Evolutionary conservation across 2,329 filamentous ascomycete genomes (phyloP).

Genomic region (Colletotrichum lindemuthianum): DNA sequence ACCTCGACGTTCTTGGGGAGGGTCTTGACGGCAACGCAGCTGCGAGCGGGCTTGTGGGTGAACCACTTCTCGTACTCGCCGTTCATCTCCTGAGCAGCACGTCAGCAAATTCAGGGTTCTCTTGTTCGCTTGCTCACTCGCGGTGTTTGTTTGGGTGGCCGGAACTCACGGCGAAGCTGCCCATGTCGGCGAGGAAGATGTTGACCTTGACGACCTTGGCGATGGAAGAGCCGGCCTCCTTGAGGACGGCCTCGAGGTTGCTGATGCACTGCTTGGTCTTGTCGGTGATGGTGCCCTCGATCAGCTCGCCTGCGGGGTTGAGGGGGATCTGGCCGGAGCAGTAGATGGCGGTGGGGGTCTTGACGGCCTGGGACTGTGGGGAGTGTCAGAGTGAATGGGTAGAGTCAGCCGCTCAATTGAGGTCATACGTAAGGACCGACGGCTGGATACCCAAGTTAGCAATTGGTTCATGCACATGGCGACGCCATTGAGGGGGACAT

Average conservation of each 20-base stretch:
- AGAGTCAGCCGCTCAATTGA: not conserved
- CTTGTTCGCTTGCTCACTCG: no score
- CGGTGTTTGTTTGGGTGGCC: no score
- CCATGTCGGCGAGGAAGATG: conserved; percentile 93
- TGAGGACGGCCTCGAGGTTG: conserved; percentile 86
- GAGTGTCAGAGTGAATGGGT: conserved; percentile 30
- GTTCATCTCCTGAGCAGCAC: conserved; percentile 74
- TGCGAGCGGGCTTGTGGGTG: conserved; percentile 84
- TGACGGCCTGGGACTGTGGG: conserved; percentile 71
- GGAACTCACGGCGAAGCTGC: conserved; percentile 73
- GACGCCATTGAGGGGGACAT: conserved; percentile 44
- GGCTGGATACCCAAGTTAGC: conserved; percentile 50
- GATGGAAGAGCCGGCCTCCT: conserved; percentile 81
- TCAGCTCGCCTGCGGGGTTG: conserved; percentile 63
- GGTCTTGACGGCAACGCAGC: conserved; percentile 90
- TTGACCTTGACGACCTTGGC: conserved; percentile 88
- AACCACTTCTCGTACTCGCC: conserved; percentile 86
- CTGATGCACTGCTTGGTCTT: conserved; percentile 72
- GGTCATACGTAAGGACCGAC: conserved; percentile 70
- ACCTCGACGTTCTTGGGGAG: conserved; percentile 87
- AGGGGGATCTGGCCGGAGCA: conserved; percentile 79
- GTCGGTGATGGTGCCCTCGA: conserved; percentile 70
- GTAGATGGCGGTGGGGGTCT: conserved; percentile 73
- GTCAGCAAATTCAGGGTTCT: not conserved
- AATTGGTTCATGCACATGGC: not conserved